Conservation (phyloP, 768 basidiomycete species). For the Inosperma sp. region DNA sequence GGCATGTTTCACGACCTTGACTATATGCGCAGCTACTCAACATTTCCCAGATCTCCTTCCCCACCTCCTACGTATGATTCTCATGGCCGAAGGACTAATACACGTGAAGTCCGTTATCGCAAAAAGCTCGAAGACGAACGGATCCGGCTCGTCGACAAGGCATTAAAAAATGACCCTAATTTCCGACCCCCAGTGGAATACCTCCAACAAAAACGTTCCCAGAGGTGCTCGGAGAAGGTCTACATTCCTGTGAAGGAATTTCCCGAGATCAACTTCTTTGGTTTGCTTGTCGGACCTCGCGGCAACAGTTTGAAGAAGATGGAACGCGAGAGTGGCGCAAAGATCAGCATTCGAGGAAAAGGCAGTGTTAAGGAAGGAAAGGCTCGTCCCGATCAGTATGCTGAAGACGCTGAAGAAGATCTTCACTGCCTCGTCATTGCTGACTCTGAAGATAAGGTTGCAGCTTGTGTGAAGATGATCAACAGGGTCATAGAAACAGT, state of each 20-base stretch:
- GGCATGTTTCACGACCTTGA: conserved; percentile 42
- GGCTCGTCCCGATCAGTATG: conserved; percentile 88
- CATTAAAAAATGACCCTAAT: conserved; percentile 96
- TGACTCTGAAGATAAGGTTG: conserved; percentile 89
- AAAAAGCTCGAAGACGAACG: conserved; percentile 94
- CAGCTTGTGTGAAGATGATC: conserved; percentile 88
- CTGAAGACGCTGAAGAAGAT: conserved; percentile 97
- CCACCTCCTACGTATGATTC: conserved; percentile 97
- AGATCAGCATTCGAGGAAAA: conserved; percentile 97
- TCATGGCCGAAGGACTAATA: conserved; percentile 97
- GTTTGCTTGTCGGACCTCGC: conserved; percentile 94
- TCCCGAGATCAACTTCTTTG: conserved; percentile 99
- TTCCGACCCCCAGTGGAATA: conserved; percentile 98
- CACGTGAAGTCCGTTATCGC: conserved; percentile 95
- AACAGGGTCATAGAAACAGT: conserved; percentile 98
- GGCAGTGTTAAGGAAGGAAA: conserved; percentile 99
- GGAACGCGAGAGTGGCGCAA: conserved; percentile 97
- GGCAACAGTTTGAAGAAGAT: conserved; percentile 99
- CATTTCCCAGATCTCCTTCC: conserved; percentile 70
- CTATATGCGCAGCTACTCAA: conserved; percentile 25
- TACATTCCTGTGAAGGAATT: conserved; percentile 99
- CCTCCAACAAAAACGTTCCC: conserved; percentile 89
- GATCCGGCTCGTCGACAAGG: conserved; percentile 87
- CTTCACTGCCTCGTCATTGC: conserved; percentile 95
- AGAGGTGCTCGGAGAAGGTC: conserved; percentile 94